Conservation (phyloP, 2,329 filamentous ascomycete genomes). For the Claviceps sorghi region DNA sequence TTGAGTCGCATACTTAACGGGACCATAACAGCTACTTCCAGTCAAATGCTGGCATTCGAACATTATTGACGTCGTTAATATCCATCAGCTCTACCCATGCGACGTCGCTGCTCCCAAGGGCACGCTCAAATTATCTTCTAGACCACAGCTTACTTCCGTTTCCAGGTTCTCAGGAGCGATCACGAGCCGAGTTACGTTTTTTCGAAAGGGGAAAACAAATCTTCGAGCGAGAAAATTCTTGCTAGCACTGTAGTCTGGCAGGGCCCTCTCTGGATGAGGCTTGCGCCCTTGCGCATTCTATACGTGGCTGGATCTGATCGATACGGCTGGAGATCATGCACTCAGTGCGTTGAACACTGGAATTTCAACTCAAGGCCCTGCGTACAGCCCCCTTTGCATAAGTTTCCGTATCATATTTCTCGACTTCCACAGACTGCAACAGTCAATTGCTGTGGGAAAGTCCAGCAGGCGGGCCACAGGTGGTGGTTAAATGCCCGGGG, state of each 20-base stretch:
- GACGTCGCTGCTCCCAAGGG: constrained; percentile 1
- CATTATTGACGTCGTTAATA: not conserved
- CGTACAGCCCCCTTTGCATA: not conserved
- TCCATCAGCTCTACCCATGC: not conserved
- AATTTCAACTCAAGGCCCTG: not conserved
- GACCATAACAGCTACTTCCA: not conserved
- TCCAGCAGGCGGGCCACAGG: constrained; percentile 2
- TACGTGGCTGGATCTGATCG: not conserved
- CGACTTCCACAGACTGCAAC: not conserved
- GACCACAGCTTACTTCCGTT: not conserved
- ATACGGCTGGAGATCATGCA: constrained; percentile 4
- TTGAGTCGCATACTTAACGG: not conserved
- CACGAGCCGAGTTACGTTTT: not conserved
- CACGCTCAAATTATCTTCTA: constrained; percentile 2
- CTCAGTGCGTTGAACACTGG: constrained; percentile 4
- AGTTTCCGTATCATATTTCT: not conserved
- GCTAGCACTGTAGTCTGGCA: not conserved
- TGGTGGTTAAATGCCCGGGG: constrained; percentile 31
- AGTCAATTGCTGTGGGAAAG: not conserved
- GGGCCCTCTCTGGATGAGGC: not conserved
- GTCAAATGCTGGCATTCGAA: not conserved
- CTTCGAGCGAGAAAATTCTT: not conserved
- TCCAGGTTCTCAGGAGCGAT: not conserved
- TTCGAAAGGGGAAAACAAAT: too few species aligned
- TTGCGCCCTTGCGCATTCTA: not conserved